Base-by-base conservation (phyloP, 176 grass and related monocot species). In the Raddia guianensis region DNA sequence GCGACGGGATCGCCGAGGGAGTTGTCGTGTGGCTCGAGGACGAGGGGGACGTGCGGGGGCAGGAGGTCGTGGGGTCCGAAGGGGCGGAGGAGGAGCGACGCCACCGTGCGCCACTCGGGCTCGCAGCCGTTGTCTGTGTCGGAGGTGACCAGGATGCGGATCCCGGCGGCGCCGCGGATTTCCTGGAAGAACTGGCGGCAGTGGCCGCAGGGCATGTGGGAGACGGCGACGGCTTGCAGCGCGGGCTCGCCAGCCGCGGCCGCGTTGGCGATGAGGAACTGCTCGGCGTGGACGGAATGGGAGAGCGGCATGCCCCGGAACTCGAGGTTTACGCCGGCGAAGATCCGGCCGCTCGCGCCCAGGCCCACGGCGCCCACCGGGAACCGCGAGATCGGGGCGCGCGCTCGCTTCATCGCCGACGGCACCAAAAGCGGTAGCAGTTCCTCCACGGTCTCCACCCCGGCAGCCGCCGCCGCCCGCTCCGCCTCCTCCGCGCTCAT, bases 111-210 rank as follows among this genome's bases (percentile, higher is more conserved):
- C 76, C 91, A 98, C 66, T 84, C 87, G 19, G 87, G 73, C 19
- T 66, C 45, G 78, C 73, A 13, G 27, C 90, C 90, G 9, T 78
- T 63, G 0, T 54, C 88, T 34, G 83, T 87, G 70, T 98, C 95
- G 65, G 86, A 56, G 70, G 95, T 98, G 8, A 98, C 92, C n/a
- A 98, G 63, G 77, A 98, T 86, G 1, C 84, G 80, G 70, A 94
- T 98, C 77, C 87, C 83, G 61, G 68, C 60, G 12, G 95, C 92
- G 64, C 84, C 92, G 19, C 95, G 92, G 74, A 98, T 88, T 66
- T 98, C 95, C 86, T 98, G 95, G 14, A 98, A 83, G 83, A 98
- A 98, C 90, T 98, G 95, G 67, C 95, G 83, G 87, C 95, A 98
- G 87, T 98, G 95, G 78, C 92, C 95, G 70, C 92, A 98, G 21